Conservation (phyloP, 768 basidiomycete species). For the Pulveroboletus sp. region DNA sequence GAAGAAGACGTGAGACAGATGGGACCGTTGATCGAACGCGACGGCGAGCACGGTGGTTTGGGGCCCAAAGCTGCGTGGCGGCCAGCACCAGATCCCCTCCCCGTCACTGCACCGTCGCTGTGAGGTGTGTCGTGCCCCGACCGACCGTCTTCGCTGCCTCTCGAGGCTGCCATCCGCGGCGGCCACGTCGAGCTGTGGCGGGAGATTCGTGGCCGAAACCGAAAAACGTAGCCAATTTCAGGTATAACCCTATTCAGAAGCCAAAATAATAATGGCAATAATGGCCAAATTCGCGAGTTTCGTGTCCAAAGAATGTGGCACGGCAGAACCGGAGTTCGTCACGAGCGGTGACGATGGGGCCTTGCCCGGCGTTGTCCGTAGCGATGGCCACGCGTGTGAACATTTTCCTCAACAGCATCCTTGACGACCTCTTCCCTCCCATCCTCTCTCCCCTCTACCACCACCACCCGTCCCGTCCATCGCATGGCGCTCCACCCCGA, state of each 20-base stretch:
- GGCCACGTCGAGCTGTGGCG: background rate
- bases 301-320: slow-evolving; percentile 31
- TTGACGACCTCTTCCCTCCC: slow-evolving; percentile 36
- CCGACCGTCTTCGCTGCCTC: background rate
- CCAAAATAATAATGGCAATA: slow-evolving; percentile 6
- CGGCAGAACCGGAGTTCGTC: slow-evolving; percentile 36
- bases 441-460: slow-evolving; percentile 34
- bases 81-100: background rate
- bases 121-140: background rate
- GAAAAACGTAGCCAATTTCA: background rate
- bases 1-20: slow-evolving; percentile 7
- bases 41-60: slow-evolving; percentile 12
- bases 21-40: slow-evolving; percentile 7
- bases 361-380: slow-evolving; percentile 41
- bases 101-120: background rate
- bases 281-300: slow-evolving; percentile 15
- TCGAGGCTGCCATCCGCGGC: background rate
- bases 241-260: slow-evolving; percentile 1
- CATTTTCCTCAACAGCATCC: slow-evolving; percentile 39
- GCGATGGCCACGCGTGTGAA: slow-evolving; percentile 39
- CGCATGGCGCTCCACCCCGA: slow-evolving; percentile 35
- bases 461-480: slow-evolving; percentile 25
- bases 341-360: slow-evolving; percentile 41
- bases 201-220: slow-evolving; percentile 7
- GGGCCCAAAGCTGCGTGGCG: slow-evolving; percentile 15